Base-by-base conservation (phyloP, 2,329 filamentous ascomycete species). In the Alternaria consortialis region DNA sequence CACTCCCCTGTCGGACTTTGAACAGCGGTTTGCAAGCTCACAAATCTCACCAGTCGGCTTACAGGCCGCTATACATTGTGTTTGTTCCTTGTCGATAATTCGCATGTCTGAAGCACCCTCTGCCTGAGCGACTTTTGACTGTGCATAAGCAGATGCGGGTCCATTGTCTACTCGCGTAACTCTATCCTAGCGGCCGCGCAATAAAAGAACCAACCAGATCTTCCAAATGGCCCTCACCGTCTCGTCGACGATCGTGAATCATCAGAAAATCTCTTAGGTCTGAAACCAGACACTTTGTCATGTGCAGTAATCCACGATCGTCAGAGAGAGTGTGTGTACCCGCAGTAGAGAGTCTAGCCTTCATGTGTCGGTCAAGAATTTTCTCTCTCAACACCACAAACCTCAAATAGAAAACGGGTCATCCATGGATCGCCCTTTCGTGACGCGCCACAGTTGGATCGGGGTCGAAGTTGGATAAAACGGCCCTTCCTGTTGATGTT, bases 391-490 rank as follows among this genome's bases (percentile, higher is more conserved):
- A 37, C 27, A 44, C 31, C 17, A 51, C 40, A 31, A 32, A 56
- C 73, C 34, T 60, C 66, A 77, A 48, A 74, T 60, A 53, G 70
- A 63, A 60, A 76, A 76, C 51, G 65, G 55, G 40, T 75, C 70
- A 50, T 61, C 37, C 29, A 55, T 55, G 51, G 53, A 48, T 61
- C 67, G 68, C 44, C 52, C 57, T 63, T 66, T 74, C 31, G 70
- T 77, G 64, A 84, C 80, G 61, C 71, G 73, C 73, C 82, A 86
- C 52, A 90, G 85, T 65, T 84, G 84, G 63, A 91, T 89, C 5
- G 85, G 84, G 4, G 86, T 84, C n/a, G 78, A 66, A 57, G 87
- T 85, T 63, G 81, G 83, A 77, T 90, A 91, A 70, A 91, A 91
- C 5, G 89, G 89, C 1, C 89, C 89, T 23, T 79, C 74, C 71